phyloP scores from a whole-genome alignment of 1,284 basidiomycete species.

The Puccinia coronata region DNA sequence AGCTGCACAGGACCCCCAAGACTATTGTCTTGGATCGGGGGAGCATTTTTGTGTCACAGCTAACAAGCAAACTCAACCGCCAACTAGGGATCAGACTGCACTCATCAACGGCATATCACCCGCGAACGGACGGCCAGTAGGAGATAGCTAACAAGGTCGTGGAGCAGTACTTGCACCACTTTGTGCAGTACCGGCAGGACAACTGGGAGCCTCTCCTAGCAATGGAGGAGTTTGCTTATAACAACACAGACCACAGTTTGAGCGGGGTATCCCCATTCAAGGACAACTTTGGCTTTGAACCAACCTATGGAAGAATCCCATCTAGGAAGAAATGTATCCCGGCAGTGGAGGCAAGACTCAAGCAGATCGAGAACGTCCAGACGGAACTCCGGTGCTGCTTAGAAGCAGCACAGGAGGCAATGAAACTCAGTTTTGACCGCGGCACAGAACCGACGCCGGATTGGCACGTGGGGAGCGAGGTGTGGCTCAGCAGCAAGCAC shows the following conservation, averaged over 20 bases:
- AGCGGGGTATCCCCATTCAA: conserved; percentile 58
- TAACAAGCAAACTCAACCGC: neutral
- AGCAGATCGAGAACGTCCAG: neutral
- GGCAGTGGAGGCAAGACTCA: neutral
- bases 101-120: conserved; percentile 6
- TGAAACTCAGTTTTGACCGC: no score
- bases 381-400: neutral
- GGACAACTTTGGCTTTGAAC: neutral
- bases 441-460: neutral
- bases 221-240: conserved; percentile 57
- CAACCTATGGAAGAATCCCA: neutral
- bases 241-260: conserved; percentile 56
- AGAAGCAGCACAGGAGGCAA: no score
- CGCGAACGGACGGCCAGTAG: conserved; percentile 13
- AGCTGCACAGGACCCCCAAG: no score
- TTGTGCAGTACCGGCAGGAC: conserved; percentile 49
- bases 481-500: no score
- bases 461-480: neutral
- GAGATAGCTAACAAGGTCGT: conserved; percentile 22
- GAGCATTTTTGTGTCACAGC: conserved; percentile 3
- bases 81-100: neutral
- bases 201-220: conserved; percentile 53
- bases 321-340: neutral
- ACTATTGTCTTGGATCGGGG: conserved; percentile 18
- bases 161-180: conserved; percentile 51